Evolutionary conservation across 805 yeast genomes (phyloP), one percentile per base, ranked within the genome.

Genomic region (Lipomyces kockii): DNA sequence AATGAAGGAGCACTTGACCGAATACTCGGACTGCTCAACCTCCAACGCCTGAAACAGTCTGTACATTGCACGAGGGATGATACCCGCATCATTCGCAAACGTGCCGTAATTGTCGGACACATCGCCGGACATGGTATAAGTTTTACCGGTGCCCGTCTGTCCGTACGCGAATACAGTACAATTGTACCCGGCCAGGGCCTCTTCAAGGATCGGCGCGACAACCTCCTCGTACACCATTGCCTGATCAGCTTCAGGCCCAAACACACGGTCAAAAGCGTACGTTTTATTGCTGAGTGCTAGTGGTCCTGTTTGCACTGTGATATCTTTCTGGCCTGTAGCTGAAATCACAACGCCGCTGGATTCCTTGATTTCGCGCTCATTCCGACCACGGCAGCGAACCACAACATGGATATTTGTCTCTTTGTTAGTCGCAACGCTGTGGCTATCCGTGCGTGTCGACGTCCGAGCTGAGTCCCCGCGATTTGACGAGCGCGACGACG

Each of bases 161-260:
- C 96, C 97, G 76, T 89, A 91, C 0, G 93, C 90, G 43, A 90
- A 78, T 0, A 91, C 85, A 0, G 94, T 86, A 34, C 92, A 91
- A 75, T 90, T 90, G 74, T 87, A 88, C 0, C 98, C 98, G 62
- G 83, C 80, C 65, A 92, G 78, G 67, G 92, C 84, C 43, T 93
- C 97, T 32, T 83, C 82, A 60, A 89, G 82, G 63, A 87, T 77
- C 12, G 88, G 88, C 39, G 83, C 79, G 0, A 93, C 96, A 22
- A 89, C 88, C 32, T 85, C 85, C 27, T 87, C 85, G 72, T 88
- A 92, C 0, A 92, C 76, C 51, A 83, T 79, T 56, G 81, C 79
- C 77, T 92, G 97, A 73, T 87, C 92, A 2, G 94, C 87, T 68
- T 86, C 88, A 0, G 96, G 88, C 0, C 97, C 97, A 77, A 89